These are phyloP conservation scores for Aquilaria agallochum DNA, from an alignment of 441 rosid species.

Conservation along the genomic window DNA sequence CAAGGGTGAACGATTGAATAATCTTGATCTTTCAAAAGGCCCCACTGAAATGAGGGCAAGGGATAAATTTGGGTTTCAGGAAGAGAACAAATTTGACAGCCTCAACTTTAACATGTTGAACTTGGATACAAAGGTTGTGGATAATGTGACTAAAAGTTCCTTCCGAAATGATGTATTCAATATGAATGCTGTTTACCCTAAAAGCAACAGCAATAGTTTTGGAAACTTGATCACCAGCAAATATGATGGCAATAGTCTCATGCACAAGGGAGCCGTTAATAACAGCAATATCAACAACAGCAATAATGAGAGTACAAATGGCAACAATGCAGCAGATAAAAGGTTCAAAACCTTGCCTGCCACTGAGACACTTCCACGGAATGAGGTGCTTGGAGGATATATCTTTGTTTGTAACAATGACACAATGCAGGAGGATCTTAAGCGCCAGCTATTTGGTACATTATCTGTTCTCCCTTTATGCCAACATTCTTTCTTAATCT, in stretches of 20 bases:
- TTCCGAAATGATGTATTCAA: constrained; percentile 51
- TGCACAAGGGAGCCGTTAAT: constrained; percentile 45
- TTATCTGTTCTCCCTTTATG: constrained; percentile 5
- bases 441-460: constrained; percentile 89
- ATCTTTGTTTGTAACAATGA: constrained; percentile 98
- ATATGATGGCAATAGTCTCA: constrained; percentile 56
- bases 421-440: constrained; percentile 96
- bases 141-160: constrained; percentile 48
- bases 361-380: constrained; percentile 83
- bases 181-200: constrained; percentile 67
- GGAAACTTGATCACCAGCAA: constrained; percentile 52
- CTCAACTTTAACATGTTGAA: constrained; percentile 79
- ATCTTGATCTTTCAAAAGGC: constrained; percentile 84
- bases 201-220: constrained; percentile 42
- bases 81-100: constrained; percentile 64
- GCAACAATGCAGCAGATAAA: constrained; percentile 62
- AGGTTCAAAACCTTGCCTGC: constrained; percentile 97
- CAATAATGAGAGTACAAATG: constrained; percentile 41
- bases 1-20: constrained; percentile 86
- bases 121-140: constrained; percentile 57
- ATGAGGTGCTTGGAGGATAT: constrained; percentile 98
- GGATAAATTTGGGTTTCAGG: constrained; percentile 69
- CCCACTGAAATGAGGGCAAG: constrained; percentile 54
- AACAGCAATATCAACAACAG: constrained; percentile 34
- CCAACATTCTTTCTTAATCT: not conserved